Evolutionary conservation across 768 basidiomycete species (phyloP).

Genomic region (Rubroboletus pulcherrimus): DNA sequence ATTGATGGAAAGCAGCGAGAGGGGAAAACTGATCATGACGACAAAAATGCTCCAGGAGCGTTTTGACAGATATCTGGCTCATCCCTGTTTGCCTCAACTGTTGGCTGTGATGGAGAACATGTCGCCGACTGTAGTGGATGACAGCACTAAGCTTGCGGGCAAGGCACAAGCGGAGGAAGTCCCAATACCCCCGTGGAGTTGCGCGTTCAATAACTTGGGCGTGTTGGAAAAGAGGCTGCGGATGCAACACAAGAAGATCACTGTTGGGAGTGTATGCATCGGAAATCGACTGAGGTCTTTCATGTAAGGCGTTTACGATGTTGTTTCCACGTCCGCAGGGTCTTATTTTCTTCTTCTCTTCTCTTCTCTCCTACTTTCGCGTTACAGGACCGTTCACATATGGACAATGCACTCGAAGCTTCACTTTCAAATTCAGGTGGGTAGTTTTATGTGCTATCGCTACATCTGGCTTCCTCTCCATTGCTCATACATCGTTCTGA

Average conservation of each 20-base stretch:
- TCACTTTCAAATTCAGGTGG: conserved; percentile 11
- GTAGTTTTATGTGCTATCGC: not conserved
- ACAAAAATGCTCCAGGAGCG: conserved; percentile 10
- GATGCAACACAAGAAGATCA: conserved; percentile 2
- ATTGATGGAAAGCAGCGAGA: conserved; percentile 9
- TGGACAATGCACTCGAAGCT: conserved; percentile 20
- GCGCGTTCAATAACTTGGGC: conserved; percentile 14
- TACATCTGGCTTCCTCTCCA: not conserved
- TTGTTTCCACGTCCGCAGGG: too few species aligned
- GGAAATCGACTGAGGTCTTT: conserved; percentile 7
- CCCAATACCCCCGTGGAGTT: not conserved
- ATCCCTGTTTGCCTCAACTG: conserved; percentile 17
- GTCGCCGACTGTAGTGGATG: not conserved
- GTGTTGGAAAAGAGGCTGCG: conserved; percentile 11
- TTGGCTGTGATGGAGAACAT: not conserved
- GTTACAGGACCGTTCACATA: conserved; percentile 9
- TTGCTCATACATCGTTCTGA: not conserved
- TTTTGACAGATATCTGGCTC: conserved; percentile 6
- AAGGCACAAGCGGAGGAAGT: not conserved
- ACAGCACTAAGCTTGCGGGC: not conserved
- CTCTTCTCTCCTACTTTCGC: too few species aligned
- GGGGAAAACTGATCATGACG: conserved; percentile 10
- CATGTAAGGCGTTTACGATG: conserved; percentile 3
- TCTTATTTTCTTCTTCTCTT: not conserved
- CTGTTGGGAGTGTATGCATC: not conserved